Evolutionary conservation across 306 rosid genomes (phyloP).

Genomic region (Vigna trinervia): DNA sequence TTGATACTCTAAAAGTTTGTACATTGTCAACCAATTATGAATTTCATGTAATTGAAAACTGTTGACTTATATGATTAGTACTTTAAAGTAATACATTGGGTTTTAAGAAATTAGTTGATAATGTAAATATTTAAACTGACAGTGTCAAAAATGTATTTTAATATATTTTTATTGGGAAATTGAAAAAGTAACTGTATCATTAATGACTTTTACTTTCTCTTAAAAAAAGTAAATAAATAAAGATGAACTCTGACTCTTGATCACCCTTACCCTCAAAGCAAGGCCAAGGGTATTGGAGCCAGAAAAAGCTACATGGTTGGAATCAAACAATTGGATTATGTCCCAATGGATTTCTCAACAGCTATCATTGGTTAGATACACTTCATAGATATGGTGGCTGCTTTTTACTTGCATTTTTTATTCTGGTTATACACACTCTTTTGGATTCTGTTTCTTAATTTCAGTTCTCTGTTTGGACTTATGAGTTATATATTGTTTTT

Average conservation of each 20-base stretch:
- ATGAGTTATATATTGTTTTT: not conserved
- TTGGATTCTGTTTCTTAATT: conserved; percentile 21
- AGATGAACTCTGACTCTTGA: not conserved
- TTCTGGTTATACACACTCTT: conserved; percentile 2
- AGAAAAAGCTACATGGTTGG: conserved; percentile 18
- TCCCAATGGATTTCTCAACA: conserved; percentile 28
- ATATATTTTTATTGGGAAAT: not conserved
- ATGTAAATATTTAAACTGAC: not conserved
- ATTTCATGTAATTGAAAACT: no score
- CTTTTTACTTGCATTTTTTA: conserved; percentile 18
- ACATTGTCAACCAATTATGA: no score
- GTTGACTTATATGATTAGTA: no score
- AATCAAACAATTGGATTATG: not conserved
- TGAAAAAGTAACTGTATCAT: not conserved
- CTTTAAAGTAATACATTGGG: no score
- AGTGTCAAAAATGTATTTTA: not conserved
- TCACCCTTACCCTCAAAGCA: conserved; percentile 14
- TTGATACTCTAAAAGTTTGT: no score
- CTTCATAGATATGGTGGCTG: conserved; percentile 18
- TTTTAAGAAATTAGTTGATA: not conserved
- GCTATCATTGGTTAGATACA: conserved; percentile 21
- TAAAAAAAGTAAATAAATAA: conserved; percentile 12
- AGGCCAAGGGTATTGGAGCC: not conserved
- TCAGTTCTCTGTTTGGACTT: conserved; percentile 16
- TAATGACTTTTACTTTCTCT: not conserved